Evolutionary conservation across 345 rosid species (phyloP), one percentile per base, ranked within the genome.

Genomic region (Streptanthus diversifolius): DNA sequence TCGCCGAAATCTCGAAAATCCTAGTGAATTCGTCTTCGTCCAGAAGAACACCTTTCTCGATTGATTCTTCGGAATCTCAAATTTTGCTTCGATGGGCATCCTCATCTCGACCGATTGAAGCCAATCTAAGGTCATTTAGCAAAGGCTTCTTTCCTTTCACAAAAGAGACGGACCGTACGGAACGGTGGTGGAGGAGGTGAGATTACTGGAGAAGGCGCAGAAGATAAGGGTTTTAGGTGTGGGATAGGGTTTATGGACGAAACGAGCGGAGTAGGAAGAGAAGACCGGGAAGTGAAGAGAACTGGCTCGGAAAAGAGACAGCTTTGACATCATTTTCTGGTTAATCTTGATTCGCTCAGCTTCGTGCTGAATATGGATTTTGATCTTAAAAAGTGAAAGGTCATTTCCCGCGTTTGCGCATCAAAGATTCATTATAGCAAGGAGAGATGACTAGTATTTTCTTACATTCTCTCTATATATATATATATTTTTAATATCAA

Each of bases 101-200:
- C 1, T 62, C 44, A 33, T 57, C 18, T 67, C n/a, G 63, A 47
- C 33, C 37, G 17, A 44, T 21, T 30, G 72, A 60, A 39, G 40
- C 11, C 11, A 47, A 25, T 43, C 60, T 1, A 25, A 73, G 65
- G 49, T 72, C 44, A 13, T 48, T 52, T 7, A 30, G 51, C 56
- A 22, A 49, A 9, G 84, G 83, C 37, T 30, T 72, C 57, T 70
- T 81, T 41, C 98, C 97, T 82, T 86, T 93, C 22, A 24, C 22
- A 24, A 83, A 52, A 93, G 90, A 66, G 92, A 89, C 27, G 97
- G 97, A 5, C 96, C 97, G 52, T 93, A 90, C 2, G 85, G 82
- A 25, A 80, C 64, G 39, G 64, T 7, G 25, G 63, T 4, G 30
- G 76, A 73, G 41, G 41, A 35, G 14, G 77, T 8, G 51, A 35